Percentiles rank a stretch among this genome's conserved stretches.
These are phyloP conservation scores for Tetrahymena borealis DNA, from an alignment of 73 alveolate genomes.

Conservation along the genomic window DNA sequence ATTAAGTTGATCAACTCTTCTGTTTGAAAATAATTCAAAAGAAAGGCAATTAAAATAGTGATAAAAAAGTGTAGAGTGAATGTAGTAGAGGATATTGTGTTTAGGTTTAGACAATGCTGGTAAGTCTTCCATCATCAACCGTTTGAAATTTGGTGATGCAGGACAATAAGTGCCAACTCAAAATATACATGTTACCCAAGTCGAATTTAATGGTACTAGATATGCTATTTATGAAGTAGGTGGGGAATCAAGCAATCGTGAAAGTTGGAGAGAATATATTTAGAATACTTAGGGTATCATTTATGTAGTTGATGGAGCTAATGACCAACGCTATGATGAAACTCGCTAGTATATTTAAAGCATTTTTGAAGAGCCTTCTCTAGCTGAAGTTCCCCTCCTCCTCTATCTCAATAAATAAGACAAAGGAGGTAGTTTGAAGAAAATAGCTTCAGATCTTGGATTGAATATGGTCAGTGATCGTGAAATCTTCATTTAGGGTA, in stretches of 20 bases:
- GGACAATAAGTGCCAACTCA: neutral
- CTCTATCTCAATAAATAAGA: neutral
- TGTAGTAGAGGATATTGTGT: neutral
- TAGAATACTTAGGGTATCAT: neutral
- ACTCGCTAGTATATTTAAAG: conserved; percentile 1
- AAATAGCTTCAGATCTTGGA: neutral
- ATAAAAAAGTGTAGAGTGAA: neutral
- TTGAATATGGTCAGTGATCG: neutral
- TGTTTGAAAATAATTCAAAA: neutral
- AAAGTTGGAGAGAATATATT: conserved; percentile 18
- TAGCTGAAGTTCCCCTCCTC: neutral
- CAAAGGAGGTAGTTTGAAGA: neutral
- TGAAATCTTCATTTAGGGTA: neutral
- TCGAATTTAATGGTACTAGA: conserved; percentile 34
- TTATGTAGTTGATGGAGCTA: conserved; percentile 7
- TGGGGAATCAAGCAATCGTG: conserved; percentile 24
- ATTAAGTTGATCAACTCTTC: neutral
- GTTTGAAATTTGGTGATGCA: conserved; percentile 8
- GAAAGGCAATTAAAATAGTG: neutral
- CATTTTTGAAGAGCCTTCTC: neutral
- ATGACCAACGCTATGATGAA: conserved; percentile 24
- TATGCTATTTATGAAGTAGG: conserved; percentile 22
- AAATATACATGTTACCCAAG: neutral
- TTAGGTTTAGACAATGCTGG: conserved; percentile 45
- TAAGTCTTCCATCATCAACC: conserved; percentile 29